Conservation (phyloP, 2,329 filamentous ascomycete species). For the Penicillium sp. region DNA sequence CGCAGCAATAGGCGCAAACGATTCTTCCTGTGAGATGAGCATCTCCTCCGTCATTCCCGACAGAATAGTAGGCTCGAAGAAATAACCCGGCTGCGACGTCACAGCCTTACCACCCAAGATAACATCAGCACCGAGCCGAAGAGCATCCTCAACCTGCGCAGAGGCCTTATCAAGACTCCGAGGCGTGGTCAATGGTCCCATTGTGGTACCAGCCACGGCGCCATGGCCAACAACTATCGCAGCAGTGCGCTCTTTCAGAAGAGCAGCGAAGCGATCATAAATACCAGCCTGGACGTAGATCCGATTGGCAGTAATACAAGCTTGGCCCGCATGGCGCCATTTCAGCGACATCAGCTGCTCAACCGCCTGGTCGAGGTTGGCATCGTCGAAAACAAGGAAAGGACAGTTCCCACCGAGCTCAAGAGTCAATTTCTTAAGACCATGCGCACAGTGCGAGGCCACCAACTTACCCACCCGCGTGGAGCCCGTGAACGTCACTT, state of each 20-base stretch:
- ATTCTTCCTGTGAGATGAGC: constrained; percentile 58
- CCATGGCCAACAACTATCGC: constrained; percentile 60
- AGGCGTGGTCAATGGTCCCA: constrained; percentile 60
- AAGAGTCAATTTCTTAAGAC: constrained; percentile 62
- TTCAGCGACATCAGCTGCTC: constrained; percentile 41
- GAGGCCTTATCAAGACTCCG: constrained; percentile 55
- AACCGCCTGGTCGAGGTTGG: constrained; percentile 52
- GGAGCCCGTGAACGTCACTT: constrained; percentile 59
- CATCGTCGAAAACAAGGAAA: constrained; percentile 63
- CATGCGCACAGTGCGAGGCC: constrained; percentile 57
- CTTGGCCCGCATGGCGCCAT: constrained; percentile 44
- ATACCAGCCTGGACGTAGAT: constrained; percentile 44
- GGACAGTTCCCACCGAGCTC: constrained; percentile 65
- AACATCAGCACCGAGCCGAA: constrained; percentile 60
- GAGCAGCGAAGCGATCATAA: constrained; percentile 53
- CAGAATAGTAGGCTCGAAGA: constrained; percentile 68
- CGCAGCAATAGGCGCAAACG: constrained; percentile 63
- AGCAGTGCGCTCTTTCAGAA: constrained; percentile 52
- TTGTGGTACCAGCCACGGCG: constrained; percentile 52
- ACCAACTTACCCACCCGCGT: constrained; percentile 62
- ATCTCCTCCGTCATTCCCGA: constrained; percentile 58
- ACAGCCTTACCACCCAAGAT: constrained; percentile 55
- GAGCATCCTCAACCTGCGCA: constrained; percentile 63
- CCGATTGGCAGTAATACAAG: constrained; percentile 46
- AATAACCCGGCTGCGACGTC: constrained; percentile 59